Percentiles rank a stretch among this genome's conserved stretches.
These are phyloP conservation scores for Raphidocelis subcapitata DNA, from an alignment of 139 green algal species.

Conservation along the genomic window DNA sequence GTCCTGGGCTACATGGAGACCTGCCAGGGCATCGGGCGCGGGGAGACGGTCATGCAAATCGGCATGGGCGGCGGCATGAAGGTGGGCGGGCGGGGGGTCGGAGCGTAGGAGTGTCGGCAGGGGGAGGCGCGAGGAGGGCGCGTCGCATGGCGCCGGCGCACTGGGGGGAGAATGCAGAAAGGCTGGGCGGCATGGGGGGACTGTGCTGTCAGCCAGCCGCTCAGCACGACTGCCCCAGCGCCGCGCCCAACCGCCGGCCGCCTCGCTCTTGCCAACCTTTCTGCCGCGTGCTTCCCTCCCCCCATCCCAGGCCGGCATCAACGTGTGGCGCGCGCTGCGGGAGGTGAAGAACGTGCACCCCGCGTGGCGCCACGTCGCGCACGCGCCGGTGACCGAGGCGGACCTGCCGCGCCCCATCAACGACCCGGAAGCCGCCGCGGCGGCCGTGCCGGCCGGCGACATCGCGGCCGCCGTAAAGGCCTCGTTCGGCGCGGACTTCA, in stretches of 20 bases:
- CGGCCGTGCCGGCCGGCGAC: neutral
- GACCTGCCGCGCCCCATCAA: slow-evolving; percentile 29
- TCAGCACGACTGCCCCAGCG: no score
- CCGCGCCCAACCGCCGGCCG: no score
- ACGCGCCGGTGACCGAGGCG: slow-evolving; percentile 14
- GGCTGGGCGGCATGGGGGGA: no score
- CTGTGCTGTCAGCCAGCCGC: no score
- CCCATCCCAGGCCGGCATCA: slow-evolving; percentile 28
- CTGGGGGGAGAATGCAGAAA: no score
- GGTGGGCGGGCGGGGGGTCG: neutral
- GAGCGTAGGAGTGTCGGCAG: no score
- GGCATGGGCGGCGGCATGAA: slow-evolving; percentile 40
- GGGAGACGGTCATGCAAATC: slow-evolving; percentile 36
- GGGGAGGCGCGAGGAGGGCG: no score
- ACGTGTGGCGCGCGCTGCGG: slow-evolving; percentile 25
- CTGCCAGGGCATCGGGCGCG: slow-evolving; percentile 12
- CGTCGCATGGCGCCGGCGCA: no score
- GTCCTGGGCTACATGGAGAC: slow-evolving; percentile 37
- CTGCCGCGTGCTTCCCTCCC: no score
- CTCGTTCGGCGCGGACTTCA: neutral
- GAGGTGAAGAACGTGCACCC: slow-evolving; percentile 12
- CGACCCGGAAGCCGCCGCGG: slow-evolving; percentile 5
- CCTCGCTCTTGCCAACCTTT: no score
- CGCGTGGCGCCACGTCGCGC: slow-evolving; percentile 25
- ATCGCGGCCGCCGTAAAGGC: neutral